Base-by-base conservation (phyloP, 2,329 filamentous ascomycete species). In the Orbilia oligospora region DNA sequence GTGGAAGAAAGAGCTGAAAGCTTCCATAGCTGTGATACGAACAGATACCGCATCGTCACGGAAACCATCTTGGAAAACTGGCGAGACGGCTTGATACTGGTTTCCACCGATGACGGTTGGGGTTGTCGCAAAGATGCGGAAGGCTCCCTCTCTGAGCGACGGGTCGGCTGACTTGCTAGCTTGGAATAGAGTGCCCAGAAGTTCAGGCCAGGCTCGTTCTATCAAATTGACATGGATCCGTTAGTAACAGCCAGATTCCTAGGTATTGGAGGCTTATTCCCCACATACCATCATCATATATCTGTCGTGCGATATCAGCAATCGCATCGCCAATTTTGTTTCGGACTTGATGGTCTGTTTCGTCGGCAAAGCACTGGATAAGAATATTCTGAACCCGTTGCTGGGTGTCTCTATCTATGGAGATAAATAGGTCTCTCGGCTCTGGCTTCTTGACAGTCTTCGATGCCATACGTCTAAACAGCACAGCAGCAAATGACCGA, bases 311-410 rank as follows among this genome's bases (percentile, higher is more conserved):
- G 78, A 99, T 88, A 85, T 99, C 96, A 24, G 96, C 96, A 80
- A 98, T 92, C n/a, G 95, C 94, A 85, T 99, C 96, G 82, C 94
- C 96, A 83, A 98, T 92, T 86, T 99, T 99, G 86, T 97, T 96
- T 82, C 96, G 89, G 56, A 97, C 92, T 46, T 89, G 87, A 79
- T 90, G 89, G 80, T 92, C 89, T 22, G 89, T 87, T 86, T 98
- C 96, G 79, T 87, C 77, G 20, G 79, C 79, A 66, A 82, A 82
- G 67, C 76, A 81, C 27, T 81, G 80, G 12, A 82, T 73, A 38
- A 82, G 64, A 41, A 81, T 65, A 18, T 63, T 73, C 63, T 80
- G 71, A 41, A 82, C 80, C 48, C 81, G 77, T 9, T 80, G 49
- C 70, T 81, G 81, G 18, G 81, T 79, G 18, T 79, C 55, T 41